A percentile compares a stretch with the other conserved stretches of the same genome.
phyloP scores from a whole-genome alignment of 176 grass and related monocot species.

The Eleusine coracana region DNA sequence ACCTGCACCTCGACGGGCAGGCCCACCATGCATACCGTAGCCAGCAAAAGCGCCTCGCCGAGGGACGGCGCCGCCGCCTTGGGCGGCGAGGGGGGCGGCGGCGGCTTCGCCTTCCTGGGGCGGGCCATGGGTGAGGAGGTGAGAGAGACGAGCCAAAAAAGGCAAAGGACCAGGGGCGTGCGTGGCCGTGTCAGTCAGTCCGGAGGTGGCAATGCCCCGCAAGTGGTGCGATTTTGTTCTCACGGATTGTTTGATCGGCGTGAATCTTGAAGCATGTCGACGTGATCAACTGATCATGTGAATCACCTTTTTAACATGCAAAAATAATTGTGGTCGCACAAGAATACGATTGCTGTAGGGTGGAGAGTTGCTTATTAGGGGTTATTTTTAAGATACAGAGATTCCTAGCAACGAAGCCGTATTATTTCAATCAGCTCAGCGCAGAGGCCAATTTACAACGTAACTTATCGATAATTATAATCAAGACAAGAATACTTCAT shows the following conservation, averaged over 20 bases:
- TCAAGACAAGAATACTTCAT: background rate
- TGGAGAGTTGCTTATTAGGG: no score
- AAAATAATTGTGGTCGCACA: no score
- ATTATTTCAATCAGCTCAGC: background rate
- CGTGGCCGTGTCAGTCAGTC: conserved; percentile 18
- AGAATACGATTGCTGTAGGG: no score
- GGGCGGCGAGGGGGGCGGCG: conserved; percentile 32
- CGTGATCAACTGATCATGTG: background rate
- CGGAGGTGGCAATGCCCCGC: conserved; percentile 11
- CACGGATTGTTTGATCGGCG: background rate
- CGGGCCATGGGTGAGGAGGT: conserved; percentile 40
- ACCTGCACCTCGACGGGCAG: conserved; percentile 84
- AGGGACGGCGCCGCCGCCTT: conserved; percentile 26
- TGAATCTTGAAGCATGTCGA: conserved; percentile 17
- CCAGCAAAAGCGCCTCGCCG: conserved; percentile 60
- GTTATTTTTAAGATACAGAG: no score
- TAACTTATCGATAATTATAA: no score
- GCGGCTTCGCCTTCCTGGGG: conserved; percentile 50
- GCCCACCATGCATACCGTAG: conserved; percentile 80
- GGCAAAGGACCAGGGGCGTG: background rate
- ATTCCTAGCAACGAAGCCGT: no score
- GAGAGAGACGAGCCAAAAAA: conserved; percentile 34
- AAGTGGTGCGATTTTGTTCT: background rate
- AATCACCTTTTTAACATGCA: background rate
- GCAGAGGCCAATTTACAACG: background rate